Evolutionary conservation across 768 basidiomycete species (phyloP).

Genomic region (Lactarius sp.): DNA sequence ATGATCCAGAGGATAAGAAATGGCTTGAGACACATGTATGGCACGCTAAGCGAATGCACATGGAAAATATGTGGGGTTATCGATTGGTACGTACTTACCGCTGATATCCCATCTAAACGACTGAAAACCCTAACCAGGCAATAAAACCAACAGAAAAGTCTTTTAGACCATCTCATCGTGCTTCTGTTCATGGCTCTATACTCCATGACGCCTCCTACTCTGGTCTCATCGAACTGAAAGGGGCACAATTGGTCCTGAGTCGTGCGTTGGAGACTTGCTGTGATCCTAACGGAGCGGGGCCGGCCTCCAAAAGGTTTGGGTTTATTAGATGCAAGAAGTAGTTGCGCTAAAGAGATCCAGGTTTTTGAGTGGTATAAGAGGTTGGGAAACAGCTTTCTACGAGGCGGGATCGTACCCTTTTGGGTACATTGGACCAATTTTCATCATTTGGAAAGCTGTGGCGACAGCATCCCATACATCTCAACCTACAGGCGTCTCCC

Average conservation of each 20-base stretch:
- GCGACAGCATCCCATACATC: background rate
- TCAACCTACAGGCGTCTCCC: background rate
- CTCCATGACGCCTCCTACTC: constrained; percentile 89
- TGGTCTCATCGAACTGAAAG: constrained; percentile 68
- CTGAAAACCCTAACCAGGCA: constrained; percentile 45
- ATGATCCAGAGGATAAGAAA: constrained; percentile 61
- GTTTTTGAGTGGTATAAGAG: constrained; percentile 59
- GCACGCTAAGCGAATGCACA: constrained; percentile 96
- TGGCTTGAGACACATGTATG: constrained; percentile 98
- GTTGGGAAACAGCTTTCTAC: constrained; percentile 65
- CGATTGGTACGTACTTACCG: constrained; percentile 52
- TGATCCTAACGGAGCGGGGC: constrained; percentile 57
- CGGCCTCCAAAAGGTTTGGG: constrained; percentile 56
- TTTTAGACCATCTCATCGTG: constrained; percentile 87
- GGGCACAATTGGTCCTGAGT: constrained; percentile 52
- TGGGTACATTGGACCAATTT: constrained; percentile 62
- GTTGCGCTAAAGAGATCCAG: constrained; percentile 36
- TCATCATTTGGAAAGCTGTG: constrained; percentile 66
- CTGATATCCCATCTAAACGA: background rate
- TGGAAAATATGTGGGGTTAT: constrained; percentile 91
- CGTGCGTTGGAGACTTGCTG: constrained; percentile 49
- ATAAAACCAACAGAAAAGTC: constrained; percentile 87
- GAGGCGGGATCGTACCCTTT: constrained; percentile 58
- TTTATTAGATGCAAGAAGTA: background rate
- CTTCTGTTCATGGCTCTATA: constrained; percentile 78